Percentiles rank a stretch among this genome's conserved stretches.
These are phyloP conservation scores for Marchantia paleacea DNA, from an alignment of 225 moss, liverwort and hornwort genomes.

Conservation along the genomic window DNA sequence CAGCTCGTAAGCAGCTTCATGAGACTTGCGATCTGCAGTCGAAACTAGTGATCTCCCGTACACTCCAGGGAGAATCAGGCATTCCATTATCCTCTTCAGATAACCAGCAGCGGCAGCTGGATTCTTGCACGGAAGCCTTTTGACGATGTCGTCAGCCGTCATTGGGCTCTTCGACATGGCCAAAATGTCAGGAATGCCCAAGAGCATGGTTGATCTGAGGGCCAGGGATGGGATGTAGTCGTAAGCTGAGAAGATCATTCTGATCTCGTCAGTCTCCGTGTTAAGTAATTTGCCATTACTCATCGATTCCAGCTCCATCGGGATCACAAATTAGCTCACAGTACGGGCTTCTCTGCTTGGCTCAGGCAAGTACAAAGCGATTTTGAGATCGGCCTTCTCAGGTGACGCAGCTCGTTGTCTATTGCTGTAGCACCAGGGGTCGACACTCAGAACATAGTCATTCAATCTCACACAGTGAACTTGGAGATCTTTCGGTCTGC, in stretches of 20 bases:
- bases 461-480: too few relatives aligned
- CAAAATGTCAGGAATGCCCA: background rate
- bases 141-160: background rate
- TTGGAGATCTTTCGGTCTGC: too few relatives aligned
- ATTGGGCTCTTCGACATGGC: background rate
- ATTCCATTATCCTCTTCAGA: background rate
- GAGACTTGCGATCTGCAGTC: background rate
- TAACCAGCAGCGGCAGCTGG: background rate
- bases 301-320: too few relatives aligned
- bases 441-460: too few relatives aligned
- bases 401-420: too few relatives aligned
- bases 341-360: too few relatives aligned
- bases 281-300: too few relatives aligned
- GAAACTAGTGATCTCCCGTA: background rate
- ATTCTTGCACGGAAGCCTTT: background rate
- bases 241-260: background rate
- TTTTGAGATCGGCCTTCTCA: too few relatives aligned
- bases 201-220: background rate
- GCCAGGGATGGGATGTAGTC: background rate
- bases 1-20: background rate
- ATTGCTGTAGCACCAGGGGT: too few relatives aligned
- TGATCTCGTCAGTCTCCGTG: background rate
- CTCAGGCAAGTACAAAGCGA: too few relatives aligned
- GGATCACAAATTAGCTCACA: too few relatives aligned
- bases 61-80: background rate